phyloP scores from a whole-genome alignment of 139 green algal genomes.

The Diplosphaera chodatii region DNA sequence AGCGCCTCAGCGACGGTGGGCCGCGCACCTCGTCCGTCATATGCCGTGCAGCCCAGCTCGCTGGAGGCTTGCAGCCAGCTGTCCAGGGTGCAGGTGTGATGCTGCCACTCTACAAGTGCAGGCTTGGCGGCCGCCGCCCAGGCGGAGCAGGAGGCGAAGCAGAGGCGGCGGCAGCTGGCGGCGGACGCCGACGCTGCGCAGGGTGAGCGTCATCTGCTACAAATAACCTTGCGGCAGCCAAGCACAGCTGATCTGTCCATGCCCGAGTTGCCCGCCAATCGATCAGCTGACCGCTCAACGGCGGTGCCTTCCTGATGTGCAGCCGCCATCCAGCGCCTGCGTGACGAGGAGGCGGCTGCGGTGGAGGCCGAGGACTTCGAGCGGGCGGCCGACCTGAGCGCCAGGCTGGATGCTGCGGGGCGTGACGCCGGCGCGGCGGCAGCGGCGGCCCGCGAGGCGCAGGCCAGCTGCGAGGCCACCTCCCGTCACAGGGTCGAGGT shows the following conservation, averaged over 20 bases:
- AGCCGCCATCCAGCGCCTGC: constrained; percentile 8
- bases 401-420: constrained; percentile 17
- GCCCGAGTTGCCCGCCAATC: too few relatives aligned
- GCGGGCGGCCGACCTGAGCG: constrained; percentile 33
- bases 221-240: too few relatives aligned
- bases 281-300: too few relatives aligned
- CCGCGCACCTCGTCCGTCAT: too few relatives aligned
- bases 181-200: background rate
- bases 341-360: constrained; percentile 25
- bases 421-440: background rate
- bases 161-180: background rate
- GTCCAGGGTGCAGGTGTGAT: too few relatives aligned
- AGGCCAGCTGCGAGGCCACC: background rate
- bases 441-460: background rate
- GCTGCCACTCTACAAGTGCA: background rate
- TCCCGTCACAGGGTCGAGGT: background rate
- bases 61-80: too few relatives aligned
- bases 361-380: constrained; percentile 49
- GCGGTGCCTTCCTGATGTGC: too few relatives aligned
- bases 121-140: background rate
- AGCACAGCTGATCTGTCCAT: too few relatives aligned
- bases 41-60: too few relatives aligned
- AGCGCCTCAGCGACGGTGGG: background rate
- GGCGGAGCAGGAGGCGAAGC: background rate
- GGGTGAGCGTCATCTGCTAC: background rate